A percentile compares a stretch with the other conserved stretches of the same genome.
Conservation (phyloP, 2,329 filamentous ascomycete genomes). For the Xylariaceae sp. region DNA sequence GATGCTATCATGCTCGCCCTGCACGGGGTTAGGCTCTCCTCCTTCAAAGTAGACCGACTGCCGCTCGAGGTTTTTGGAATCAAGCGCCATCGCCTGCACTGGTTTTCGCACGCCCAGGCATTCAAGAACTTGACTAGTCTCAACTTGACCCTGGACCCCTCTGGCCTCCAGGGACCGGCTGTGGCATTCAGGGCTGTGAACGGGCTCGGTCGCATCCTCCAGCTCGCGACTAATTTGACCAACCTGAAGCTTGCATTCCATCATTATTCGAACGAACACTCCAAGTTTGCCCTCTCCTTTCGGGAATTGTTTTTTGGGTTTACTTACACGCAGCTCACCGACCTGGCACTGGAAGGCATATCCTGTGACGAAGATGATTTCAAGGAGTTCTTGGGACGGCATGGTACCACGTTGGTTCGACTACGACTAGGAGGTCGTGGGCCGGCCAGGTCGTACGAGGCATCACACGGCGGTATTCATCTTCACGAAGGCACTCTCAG, state of each 20-base stretch:
- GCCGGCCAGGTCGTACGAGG: constrained; percentile 37
- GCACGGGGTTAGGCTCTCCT: constrained; percentile 35
- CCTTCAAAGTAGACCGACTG: constrained; percentile 42
- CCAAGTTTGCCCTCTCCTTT: constrained; percentile 41
- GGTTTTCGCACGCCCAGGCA: constrained; percentile 40
- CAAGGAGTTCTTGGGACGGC: constrained; percentile 39
- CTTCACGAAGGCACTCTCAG: constrained; percentile 43
- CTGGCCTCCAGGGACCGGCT: constrained; percentile 36
- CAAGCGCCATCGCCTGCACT: constrained; percentile 37
- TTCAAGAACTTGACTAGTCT: constrained; percentile 40
- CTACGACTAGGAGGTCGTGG: constrained; percentile 45
- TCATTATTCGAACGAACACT: constrained; percentile 37
- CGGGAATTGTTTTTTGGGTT: constrained; percentile 38
- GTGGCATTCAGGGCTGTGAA: constrained; percentile 40
- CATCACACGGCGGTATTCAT: constrained; percentile 42
- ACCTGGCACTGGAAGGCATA: constrained; percentile 42
- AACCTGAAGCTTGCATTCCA: constrained; percentile 42
- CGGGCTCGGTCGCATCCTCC: constrained; percentile 42
- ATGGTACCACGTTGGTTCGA: constrained; percentile 38
- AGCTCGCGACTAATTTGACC: constrained; percentile 36
- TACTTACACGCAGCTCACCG: constrained; percentile 37
- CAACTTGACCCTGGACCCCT: constrained; percentile 40
- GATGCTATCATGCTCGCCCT: constrained; percentile 39
- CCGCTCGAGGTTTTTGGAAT: constrained; percentile 42
- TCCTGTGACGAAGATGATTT: constrained; percentile 43